Percentiles rank a stretch among this genome's conserved stretches.
Conservation (phyloP, 2,329 filamentous ascomycete genomes). For the Conoideocrella luteorostrata region DNA sequence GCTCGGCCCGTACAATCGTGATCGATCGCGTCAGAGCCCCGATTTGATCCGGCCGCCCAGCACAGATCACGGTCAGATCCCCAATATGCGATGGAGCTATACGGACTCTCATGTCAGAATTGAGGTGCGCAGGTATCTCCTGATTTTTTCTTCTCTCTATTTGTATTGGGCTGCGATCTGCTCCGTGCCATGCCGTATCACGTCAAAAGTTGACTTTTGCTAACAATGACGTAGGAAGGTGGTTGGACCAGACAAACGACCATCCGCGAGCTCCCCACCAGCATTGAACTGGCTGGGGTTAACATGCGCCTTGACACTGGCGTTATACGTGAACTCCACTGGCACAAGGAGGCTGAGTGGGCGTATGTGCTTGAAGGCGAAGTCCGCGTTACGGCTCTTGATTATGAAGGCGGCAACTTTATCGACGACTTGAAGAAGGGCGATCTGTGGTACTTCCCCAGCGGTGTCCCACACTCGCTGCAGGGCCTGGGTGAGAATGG, state of each 20-base stretch:
- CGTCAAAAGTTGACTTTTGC: background rate
- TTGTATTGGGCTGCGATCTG: no score
- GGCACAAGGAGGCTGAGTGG: conserved; percentile 79
- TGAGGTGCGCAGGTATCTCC: conserved; percentile 37
- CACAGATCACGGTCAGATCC: conserved; percentile 64
- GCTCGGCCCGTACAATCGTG: conserved; percentile 62
- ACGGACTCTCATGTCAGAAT: conserved; percentile 58
- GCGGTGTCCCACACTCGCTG: conserved; percentile 69
- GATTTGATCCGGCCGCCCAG: conserved; percentile 66
- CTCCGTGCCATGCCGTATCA: no score
- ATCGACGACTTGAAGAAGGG: conserved; percentile 71
- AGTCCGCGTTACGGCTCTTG: conserved; percentile 65
- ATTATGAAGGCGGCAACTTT: conserved; percentile 70
- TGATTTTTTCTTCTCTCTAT: background rate
- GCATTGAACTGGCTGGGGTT: conserved; percentile 66
- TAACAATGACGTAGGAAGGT: conserved; percentile 47
- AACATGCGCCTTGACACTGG: conserved; percentile 72
- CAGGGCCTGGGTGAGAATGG: conserved; percentile 63
- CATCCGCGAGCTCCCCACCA: conserved; percentile 55
- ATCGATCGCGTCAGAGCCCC: conserved; percentile 62
- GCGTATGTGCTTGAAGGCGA: conserved; percentile 66
- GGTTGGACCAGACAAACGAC: conserved; percentile 74
- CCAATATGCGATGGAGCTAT: conserved; percentile 69
- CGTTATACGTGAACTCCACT: conserved; percentile 71
- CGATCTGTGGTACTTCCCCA: conserved; percentile 77